Evolutionary conservation across 805 yeast genomes (phyloP).

Genomic region (Maudiozyma barnettii): DNA sequence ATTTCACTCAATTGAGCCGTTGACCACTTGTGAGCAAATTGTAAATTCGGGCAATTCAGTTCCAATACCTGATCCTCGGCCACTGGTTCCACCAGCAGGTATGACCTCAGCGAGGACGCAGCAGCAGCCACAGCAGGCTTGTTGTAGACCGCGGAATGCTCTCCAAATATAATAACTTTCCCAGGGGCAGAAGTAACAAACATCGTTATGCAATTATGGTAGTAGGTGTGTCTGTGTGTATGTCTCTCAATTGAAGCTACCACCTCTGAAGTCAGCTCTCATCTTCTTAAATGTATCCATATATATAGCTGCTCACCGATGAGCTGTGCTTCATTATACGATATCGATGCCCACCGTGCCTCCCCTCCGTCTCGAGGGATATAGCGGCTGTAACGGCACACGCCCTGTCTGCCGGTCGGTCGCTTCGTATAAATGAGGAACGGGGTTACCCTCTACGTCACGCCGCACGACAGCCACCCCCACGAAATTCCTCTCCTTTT

Average conservation of each 20-base stretch:
- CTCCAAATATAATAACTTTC: conserved; percentile 91
- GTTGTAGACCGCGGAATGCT: conserved; percentile 89
- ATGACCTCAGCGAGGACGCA: conserved; percentile 67
- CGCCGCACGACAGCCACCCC: too few species aligned
- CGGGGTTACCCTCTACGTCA: too few species aligned
- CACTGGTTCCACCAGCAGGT: conserved; percentile 48
- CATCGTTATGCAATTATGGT: not conserved
- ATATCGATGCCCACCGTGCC: too few species aligned
- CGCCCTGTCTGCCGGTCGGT: too few species aligned
- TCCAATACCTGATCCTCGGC: not conserved
- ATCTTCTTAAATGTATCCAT: too few species aligned
- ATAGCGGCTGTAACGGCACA: too few species aligned
- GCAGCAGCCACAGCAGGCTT: conserved; percentile 97
- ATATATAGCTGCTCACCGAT: too few species aligned
- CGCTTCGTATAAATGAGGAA: too few species aligned
- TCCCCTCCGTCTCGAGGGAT: too few species aligned
- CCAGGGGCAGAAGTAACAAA: conserved; percentile 92
- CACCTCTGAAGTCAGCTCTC: too few species aligned
- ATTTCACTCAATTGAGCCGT: not conserved
- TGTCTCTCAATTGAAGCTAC: not conserved
- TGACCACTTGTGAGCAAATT: conserved; percentile 56
- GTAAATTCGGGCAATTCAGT: conserved; percentile 66
- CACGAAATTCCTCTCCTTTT: too few species aligned
- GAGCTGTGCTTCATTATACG: too few species aligned
- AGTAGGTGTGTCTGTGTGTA: not conserved